A percentile compares a stretch with the other conserved stretches of the same genome.
Conservation (phyloP, 2,329 filamentous ascomycete species). For the Ceratocystis harringtonii region DNA sequence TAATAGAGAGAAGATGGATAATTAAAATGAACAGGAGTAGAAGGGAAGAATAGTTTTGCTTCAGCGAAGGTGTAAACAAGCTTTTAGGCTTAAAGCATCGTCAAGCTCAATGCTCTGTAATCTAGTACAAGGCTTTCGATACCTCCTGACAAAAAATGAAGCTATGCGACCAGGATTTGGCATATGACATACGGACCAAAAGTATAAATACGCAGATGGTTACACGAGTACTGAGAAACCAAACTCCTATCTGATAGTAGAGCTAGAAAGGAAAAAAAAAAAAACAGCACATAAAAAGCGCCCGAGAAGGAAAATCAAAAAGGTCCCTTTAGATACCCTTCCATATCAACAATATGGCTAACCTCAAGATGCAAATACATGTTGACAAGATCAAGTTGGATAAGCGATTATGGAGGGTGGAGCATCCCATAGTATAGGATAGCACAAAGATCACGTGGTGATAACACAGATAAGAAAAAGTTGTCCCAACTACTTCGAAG, state of each 20-base stretch:
- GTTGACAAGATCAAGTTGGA: neutral
- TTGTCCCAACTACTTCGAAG: neutral
- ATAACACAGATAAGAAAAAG: conserved; percentile 19
- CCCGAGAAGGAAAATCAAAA: no score
- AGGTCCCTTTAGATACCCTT: no score
- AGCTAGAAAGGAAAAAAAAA: no score
- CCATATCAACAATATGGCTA: no score
- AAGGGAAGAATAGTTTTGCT: neutral
- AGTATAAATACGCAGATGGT: neutral
- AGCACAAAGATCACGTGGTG: conserved; percentile 16
- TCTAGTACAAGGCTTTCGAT: conserved; percentile 1
- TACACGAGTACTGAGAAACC: neutral
- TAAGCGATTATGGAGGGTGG: neutral
- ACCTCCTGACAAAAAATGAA: neutral
- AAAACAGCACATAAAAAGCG: no score
- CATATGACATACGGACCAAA: conserved; percentile 3
- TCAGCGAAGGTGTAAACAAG: neutral
- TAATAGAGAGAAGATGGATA: neutral
- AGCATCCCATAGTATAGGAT: neutral
- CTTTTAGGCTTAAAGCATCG: neutral
- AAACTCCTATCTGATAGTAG: no score
- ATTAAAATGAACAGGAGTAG: neutral
- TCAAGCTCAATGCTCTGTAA: neutral
- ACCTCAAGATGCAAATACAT: no score
- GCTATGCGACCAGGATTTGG: conserved; percentile 1